These are phyloP conservation scores for Penicillium cosmopolitanum DNA, from an alignment of 495 filamentous ascomycete genomes.

Conservation along the genomic window DNA sequence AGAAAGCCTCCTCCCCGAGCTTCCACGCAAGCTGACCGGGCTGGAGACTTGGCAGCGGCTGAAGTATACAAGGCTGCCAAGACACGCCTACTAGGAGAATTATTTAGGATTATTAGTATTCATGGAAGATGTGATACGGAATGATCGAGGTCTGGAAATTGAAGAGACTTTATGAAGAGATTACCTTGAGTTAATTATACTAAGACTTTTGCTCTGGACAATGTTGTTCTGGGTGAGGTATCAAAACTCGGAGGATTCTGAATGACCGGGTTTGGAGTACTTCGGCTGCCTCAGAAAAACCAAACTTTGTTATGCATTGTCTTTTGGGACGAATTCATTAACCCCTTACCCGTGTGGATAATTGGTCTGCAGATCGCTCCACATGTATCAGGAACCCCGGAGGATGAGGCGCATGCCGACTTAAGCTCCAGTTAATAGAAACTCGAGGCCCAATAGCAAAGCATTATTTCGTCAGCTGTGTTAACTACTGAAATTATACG, in stretches of 20 bases:
- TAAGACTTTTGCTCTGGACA: no score
- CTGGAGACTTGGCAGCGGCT: neutral
- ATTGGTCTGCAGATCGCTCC: neutral
- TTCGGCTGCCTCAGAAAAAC: no score
- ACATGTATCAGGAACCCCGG: neutral
- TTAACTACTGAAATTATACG: neutral
- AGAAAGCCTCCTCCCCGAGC: neutral
- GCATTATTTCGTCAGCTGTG: neutral
- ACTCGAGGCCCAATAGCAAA: neutral
- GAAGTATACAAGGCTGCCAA: neutral
- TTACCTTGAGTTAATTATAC: no score
- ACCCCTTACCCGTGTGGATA: neutral
- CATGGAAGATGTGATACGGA: neutral
- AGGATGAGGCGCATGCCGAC: neutral
- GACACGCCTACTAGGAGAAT: neutral
- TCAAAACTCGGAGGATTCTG: neutral
- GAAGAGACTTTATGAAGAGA: no score
- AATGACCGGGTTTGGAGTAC: no score
- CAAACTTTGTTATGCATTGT: no score
- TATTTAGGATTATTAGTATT: neutral
- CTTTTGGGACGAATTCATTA: no score
- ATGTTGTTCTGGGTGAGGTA: no score
- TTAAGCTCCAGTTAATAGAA: neutral
- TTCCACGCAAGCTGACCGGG: slow-evolving; percentile 1
- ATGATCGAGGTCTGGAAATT: no score